Conservation (phyloP, 768 basidiomycete genomes). For the Lactarius quietus region DNA sequence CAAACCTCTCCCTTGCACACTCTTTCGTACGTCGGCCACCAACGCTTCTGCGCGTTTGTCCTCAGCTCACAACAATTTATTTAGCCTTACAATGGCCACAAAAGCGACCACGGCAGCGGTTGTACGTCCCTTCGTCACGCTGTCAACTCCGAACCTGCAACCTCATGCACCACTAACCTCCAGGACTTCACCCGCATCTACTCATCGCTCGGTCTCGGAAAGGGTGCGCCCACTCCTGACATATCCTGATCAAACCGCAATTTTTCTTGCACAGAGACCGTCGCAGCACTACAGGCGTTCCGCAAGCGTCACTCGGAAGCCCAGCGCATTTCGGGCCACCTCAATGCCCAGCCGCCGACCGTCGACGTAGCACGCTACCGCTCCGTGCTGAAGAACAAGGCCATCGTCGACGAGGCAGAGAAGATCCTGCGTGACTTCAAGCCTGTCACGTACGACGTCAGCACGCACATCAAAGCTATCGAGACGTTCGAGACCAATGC, state of each 20-base stretch:
- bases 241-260: background rate
- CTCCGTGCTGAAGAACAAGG: slow-evolving; percentile 86
- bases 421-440: slow-evolving; percentile 86
- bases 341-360: slow-evolving; percentile 68
- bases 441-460: slow-evolving; percentile 90
- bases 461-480: slow-evolving; percentile 87
- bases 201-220: slow-evolving; percentile 77
- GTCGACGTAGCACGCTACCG: slow-evolving; percentile 93
- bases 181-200: slow-evolving; percentile 86
- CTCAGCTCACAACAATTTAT: background rate
- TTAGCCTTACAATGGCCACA: slow-evolving; percentile 51
- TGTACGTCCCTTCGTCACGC: slow-evolving; percentile 28
- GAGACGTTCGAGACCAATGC: slow-evolving; percentile 97
- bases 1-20: background rate
- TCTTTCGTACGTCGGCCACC: slow-evolving; percentile 2
- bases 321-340: slow-evolving; percentile 62
- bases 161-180: slow-evolving; percentile 13
- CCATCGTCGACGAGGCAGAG: slow-evolving; percentile 89
- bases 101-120: slow-evolving; percentile 69
- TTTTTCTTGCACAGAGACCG: slow-evolving; percentile 59
- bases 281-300: slow-evolving; percentile 88
- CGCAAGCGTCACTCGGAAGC: slow-evolving; percentile 94
- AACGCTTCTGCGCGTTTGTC: background rate
- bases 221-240: slow-evolving; percentile 50
- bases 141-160: slow-evolving; percentile 13